Evolutionary conservation across 495 filamentous ascomycete species (phyloP).

Genomic region (Penicillium maclennaniae): DNA sequence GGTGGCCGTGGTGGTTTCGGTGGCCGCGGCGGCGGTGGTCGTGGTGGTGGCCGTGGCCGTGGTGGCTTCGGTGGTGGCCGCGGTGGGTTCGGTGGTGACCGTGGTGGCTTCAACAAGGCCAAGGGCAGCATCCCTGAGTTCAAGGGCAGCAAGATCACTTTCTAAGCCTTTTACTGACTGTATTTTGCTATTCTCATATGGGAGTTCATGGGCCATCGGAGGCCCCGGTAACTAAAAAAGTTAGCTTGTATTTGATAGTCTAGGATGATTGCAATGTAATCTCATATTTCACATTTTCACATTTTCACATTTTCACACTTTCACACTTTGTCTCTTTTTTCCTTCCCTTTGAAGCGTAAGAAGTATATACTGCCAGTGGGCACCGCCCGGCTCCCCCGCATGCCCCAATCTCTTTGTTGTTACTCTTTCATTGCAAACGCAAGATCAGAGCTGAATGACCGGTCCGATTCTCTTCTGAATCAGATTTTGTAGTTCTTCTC

Average conservation of each 20-base stretch:
- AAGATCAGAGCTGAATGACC: not conserved
- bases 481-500: not conserved
- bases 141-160: constrained; percentile 88
- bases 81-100: constrained; percentile 47
- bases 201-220: constrained; percentile 19
- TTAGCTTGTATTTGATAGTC: constrained; percentile 13
- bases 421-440: not conserved
- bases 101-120: constrained; percentile 51
- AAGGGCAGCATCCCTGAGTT: constrained; percentile 78
- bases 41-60: constrained; percentile 49
- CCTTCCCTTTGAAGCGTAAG: not conserved
- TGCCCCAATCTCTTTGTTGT: constrained; percentile 1
- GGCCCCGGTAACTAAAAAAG: constrained; percentile 17
- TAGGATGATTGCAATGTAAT: constrained; percentile 10
- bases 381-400: constrained; percentile 12
- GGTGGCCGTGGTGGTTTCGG: constrained; percentile 52
- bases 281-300: constrained; percentile 11
- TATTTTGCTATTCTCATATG: constrained; percentile 12
- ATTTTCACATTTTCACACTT: not conserved
- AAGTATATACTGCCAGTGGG: constrained; percentile 1
- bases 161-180: constrained; percentile 50
- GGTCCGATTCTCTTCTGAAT: not conserved
- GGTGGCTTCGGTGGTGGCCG: constrained; percentile 51
- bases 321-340: not conserved
- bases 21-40: constrained; percentile 49